phyloP scores from a whole-genome alignment of 106 monocot species.

The Triglochin maritima region DNA sequence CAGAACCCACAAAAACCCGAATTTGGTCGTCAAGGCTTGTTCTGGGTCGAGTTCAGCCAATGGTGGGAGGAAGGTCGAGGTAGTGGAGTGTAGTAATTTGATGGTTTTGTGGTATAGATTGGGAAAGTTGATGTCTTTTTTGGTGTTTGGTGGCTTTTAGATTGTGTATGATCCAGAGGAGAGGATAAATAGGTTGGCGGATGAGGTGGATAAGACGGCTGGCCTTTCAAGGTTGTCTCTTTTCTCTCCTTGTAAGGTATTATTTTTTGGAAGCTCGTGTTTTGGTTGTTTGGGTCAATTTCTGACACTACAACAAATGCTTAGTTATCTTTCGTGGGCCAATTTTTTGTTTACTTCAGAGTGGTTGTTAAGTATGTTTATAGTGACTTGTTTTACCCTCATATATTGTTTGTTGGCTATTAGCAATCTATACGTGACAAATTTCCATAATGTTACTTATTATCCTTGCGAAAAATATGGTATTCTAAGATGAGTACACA shows the following conservation, averaged over 20 bases:
- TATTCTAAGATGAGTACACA: too few relatives aligned
- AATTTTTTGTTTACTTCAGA: too few relatives aligned
- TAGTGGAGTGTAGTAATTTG: conserved; percentile 1
- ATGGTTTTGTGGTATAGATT: neutral
- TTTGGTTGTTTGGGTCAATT: too few relatives aligned
- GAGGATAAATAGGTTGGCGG: conserved; percentile 60
- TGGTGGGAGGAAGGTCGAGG: conserved; percentile 64
- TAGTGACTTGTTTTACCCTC: too few relatives aligned
- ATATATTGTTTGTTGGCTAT: too few relatives aligned
- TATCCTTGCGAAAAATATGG: too few relatives aligned
- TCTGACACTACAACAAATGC: too few relatives aligned
- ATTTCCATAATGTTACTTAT: too few relatives aligned
- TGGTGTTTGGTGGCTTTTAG: conserved; percentile 18
- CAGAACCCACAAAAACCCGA: conserved; percentile 8
- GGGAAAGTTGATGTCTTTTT: neutral
- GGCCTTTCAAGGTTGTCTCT: conserved; percentile 68
- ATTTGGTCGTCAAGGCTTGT: conserved; percentile 31
- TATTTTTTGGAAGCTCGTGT: neutral
- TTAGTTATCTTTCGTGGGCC: too few relatives aligned
- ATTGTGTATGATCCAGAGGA: conserved; percentile 67
- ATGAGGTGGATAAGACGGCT: conserved; percentile 62
- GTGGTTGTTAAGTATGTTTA: too few relatives aligned
- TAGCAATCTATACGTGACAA: too few relatives aligned
- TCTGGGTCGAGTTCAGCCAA: conserved; percentile 8
- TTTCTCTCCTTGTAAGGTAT: conserved; percentile 98